Evolutionary conservation across 1,284 basidiomycete genomes (phyloP).

Genomic region (Cutaneotrichosporon cyanovorans): DNA sequence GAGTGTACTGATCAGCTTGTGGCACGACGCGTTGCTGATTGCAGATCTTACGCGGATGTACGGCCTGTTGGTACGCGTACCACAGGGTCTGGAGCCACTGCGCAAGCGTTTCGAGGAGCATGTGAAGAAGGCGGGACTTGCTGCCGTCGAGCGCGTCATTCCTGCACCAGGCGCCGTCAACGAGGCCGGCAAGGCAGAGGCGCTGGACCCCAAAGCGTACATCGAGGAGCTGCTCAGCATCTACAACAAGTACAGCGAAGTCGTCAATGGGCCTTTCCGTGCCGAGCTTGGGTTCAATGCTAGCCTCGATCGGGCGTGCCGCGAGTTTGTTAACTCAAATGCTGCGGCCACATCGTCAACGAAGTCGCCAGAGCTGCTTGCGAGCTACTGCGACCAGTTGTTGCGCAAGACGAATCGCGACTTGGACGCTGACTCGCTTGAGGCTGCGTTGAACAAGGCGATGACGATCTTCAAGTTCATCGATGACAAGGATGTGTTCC

Average conservation of each 20-base stretch:
- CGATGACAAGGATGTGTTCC: constrained; percentile 99
- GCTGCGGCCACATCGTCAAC: constrained; percentile 77
- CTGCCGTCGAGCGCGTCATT: constrained; percentile 69
- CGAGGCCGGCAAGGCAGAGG: constrained; percentile 54
- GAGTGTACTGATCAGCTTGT: constrained; percentile 10
- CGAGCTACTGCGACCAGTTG: constrained; percentile 86
- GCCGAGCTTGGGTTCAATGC: constrained; percentile 93
- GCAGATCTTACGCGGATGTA: constrained; percentile 90
- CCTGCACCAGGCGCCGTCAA: constrained; percentile 54
- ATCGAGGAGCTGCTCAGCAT: constrained; percentile 87
- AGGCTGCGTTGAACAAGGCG: constrained; percentile 81
- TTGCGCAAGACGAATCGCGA: constrained; percentile 91
- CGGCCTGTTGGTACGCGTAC: constrained; percentile 78
- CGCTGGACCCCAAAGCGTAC: constrained; percentile 77
- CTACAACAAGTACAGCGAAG: constrained; percentile 85
- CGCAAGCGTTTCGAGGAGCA: constrained; percentile 90
- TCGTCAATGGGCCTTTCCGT: constrained; percentile 83
- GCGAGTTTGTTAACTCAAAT: constrained; percentile 94
- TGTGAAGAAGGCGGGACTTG: constrained; percentile 81
- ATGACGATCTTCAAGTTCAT: constrained; percentile 99
- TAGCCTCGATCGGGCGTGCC: constrained; percentile 87
- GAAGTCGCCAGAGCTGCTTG: constrained; percentile 91
- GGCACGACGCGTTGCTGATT: constrained; percentile 1
- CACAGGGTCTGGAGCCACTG: constrained; percentile 83
- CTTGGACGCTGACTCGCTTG: constrained; percentile 84